Percentiles rank a stretch among this genome's conserved stretches.
Conservation (phyloP, 345 rosid species). For the Eucalyptus melliodora region DNA sequence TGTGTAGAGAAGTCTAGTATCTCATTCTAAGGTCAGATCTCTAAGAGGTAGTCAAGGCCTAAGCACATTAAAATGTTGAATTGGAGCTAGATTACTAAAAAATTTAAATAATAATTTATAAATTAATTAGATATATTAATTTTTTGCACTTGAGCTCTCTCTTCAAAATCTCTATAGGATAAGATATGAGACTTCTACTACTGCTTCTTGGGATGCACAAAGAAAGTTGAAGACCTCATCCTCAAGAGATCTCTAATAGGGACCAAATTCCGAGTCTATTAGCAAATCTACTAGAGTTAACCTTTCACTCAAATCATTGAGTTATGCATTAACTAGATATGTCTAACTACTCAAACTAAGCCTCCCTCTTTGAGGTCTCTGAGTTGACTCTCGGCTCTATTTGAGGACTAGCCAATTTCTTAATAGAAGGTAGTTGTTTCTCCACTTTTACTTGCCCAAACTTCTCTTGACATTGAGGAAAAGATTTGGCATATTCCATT, state of each 20-base stretch:
- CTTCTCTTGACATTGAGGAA: background rate
- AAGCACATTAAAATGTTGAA: background rate
- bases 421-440: background rate
- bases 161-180: background rate
- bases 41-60: background rate
- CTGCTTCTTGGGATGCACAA: background rate
- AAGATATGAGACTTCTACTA: background rate
- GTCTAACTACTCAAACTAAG: background rate
- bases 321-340: accelerated
- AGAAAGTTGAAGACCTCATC: background rate
- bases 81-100: background rate
- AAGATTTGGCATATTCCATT: background rate
- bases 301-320: background rate
- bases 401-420: background rate
- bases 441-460: background rate
- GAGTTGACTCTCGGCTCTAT: background rate
- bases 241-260: background rate
- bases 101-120: background rate
- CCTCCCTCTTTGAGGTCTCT: background rate
- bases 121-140: background rate
- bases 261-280: background rate
- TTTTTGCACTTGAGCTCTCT: background rate
- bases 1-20: background rate
- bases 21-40: background rate
- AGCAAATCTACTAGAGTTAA: background rate